Base-by-base conservation (phyloP, 768 basidiomycete species). In the Pulveroboletus sp. region DNA sequence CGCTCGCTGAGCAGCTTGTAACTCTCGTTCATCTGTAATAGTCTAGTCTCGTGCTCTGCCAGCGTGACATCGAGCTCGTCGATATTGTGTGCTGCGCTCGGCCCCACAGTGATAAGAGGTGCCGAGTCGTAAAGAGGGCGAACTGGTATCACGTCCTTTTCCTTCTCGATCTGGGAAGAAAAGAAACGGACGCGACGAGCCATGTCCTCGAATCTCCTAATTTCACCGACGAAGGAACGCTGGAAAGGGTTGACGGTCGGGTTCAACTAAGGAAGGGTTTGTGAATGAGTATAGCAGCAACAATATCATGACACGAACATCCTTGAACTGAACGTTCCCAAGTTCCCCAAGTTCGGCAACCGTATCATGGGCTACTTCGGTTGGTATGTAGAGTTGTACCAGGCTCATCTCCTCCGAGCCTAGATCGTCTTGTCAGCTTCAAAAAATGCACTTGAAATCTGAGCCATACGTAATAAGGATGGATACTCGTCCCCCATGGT, bases 351-450 rank as follows among this genome's bases (percentile, higher is more conserved):
- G 82, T 67, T 95, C 93, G 45, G 88, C 85, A 53, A 97, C 91
- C 40, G 95, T 91, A 65, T 97, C 93, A 69, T 99, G 96, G 24
- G 94, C 92, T 53, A 95, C 92, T 77, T 99, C 96, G 32, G 89
- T 87, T 37, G 95, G 96, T 59, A 97, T 88, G 66, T 93, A 94
- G 62, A 99, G 84, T 77, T 97, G 93, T 55, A 95, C 89, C 73
- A 94, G 76, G 77, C 93, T 95, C 94, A 97, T 97, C 76, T 84
- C 80, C 74, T 96, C 94, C 79, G 94, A 97, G 50, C 90, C 93
- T 96, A 37, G 47, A 50, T 45, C 45, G 6, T 36, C 8, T 53
- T 47, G 43, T 54, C 43, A 53, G 48, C 31, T 48, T 30, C 22
- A 32, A 31, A 14, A 29, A 38, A 20, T 14, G 39, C 12, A 50